phyloP scores from a whole-genome alignment of 805 yeast species.

The Candida corydali region DNA sequence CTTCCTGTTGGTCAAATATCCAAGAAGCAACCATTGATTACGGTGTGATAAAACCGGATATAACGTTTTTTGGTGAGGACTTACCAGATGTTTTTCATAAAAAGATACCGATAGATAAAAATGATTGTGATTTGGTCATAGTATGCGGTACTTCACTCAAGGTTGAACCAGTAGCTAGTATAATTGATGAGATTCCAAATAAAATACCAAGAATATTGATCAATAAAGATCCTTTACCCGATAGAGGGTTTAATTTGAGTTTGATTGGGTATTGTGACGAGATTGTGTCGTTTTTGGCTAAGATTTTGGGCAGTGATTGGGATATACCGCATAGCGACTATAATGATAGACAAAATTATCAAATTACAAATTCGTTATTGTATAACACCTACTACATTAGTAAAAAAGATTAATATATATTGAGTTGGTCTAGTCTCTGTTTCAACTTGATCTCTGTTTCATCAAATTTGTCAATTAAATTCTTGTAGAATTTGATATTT shows the following conservation, averaged over 20 bases:
- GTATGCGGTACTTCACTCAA: constrained; percentile 83
- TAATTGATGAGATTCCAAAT: constrained; percentile 30
- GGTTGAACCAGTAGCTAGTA: constrained; percentile 49
- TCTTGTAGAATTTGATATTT: constrained; percentile 69
- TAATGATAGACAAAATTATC: constrained; percentile 1
- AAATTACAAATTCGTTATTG: neutral
- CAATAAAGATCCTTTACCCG: constrained; percentile 31
- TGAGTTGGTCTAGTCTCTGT: constrained; percentile 21
- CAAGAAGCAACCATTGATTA: constrained; percentile 19
- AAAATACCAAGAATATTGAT: constrained; percentile 36
- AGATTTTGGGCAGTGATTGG: constrained; percentile 30
- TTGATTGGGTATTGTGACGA: constrained; percentile 40
- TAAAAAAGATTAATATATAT: constrained; percentile 1
- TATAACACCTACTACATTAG: constrained; percentile 2
- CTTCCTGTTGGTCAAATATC: constrained; percentile 21
- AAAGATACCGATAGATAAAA: constrained; percentile 45
- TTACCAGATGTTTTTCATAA: constrained; percentile 45
- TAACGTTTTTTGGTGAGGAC: constrained; percentile 77
- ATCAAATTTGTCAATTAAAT: constrained; percentile 68
- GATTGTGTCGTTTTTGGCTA: constrained; percentile 30
- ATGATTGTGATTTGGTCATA: constrained; percentile 70
- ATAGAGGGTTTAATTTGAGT: constrained; percentile 31
- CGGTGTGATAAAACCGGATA: constrained; percentile 80
- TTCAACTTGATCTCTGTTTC: constrained; percentile 40
- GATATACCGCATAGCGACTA: constrained; percentile 22